A percentile compares a stretch with the other conserved stretches of the same genome.
phyloP scores from a whole-genome alignment of 1,284 basidiomycete species.

The Ustilago loliicola region DNA sequence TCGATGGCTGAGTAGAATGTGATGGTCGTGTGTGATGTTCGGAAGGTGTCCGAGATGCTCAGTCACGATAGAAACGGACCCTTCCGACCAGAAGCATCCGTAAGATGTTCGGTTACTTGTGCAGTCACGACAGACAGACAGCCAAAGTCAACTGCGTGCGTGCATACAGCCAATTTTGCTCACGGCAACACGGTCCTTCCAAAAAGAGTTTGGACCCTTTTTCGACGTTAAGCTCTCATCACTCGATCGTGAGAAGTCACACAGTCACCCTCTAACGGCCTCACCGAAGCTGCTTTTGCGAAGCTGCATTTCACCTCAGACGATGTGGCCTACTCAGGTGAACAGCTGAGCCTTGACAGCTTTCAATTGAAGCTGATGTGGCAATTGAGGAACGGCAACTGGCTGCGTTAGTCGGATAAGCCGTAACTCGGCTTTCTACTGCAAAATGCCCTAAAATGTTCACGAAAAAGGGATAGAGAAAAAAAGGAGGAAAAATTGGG shows the following conservation, averaged over 20 bases:
- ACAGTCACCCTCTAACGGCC: neutral
- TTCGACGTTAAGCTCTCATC: neutral
- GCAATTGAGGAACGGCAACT: neutral
- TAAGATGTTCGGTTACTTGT: neutral
- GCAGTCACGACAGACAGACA: conserved; percentile 3
- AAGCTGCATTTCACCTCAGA: no score
- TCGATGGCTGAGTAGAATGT: neutral
- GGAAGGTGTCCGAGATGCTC: neutral
- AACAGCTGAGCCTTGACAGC: neutral
- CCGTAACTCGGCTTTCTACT: neutral
- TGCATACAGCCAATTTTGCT: neutral
- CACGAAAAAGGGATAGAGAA: neutral
- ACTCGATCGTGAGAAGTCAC: neutral
- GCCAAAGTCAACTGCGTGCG: conserved; percentile 4
- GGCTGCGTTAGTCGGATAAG: neutral
- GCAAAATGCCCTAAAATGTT: neutral
- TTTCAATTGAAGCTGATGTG: neutral
- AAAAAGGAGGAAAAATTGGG: neutral
- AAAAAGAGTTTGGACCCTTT: conserved; percentile 2
- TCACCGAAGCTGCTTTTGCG: no score
- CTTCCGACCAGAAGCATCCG: conserved; percentile 13
- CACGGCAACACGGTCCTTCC: neutral
- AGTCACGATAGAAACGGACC: neutral
- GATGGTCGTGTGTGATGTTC: conserved; percentile 2
- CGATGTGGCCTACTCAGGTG: no score